Percentiles rank a stretch among this genome's conserved stretches.
These are phyloP conservation scores for Mentha longifolia DNA, from an alignment of 257 asterid species.

Conservation along the genomic window DNA sequence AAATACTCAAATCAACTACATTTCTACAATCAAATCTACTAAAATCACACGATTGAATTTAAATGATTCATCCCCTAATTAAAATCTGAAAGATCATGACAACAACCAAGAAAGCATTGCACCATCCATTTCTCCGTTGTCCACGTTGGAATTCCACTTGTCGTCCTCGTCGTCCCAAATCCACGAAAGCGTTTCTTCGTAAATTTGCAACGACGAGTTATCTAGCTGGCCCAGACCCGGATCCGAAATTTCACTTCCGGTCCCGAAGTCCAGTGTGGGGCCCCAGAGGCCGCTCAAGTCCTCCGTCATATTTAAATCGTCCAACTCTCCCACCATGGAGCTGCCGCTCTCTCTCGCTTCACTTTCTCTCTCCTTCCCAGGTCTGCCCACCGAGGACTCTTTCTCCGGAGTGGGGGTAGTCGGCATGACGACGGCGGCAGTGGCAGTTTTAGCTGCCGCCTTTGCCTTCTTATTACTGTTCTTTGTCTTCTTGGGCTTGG, in stretches of 20 bases:
- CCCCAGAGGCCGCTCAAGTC: conserved; percentile 37
- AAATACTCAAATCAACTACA: no score
- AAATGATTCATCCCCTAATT: no score
- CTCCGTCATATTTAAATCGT: conserved; percentile 34
- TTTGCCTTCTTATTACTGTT: background rate
- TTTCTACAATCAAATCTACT: background rate
- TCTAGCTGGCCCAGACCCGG: background rate
- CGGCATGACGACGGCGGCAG: conserved; percentile 41
- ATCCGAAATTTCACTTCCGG: background rate
- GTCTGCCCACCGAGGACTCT: background rate
- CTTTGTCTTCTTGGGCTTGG: conserved; percentile 31
- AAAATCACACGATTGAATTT: background rate
- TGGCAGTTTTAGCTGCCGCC: background rate
- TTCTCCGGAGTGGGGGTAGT: conserved; percentile 49
- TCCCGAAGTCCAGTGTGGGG: background rate
- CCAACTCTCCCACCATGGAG: conserved; percentile 15
- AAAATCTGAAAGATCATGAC: conserved; percentile 22
- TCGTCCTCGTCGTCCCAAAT: conserved; percentile 40
- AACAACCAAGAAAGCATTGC: conserved; percentile 63
- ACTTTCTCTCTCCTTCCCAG: background rate
- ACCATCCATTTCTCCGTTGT: conserved; percentile 31
- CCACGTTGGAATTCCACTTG: conserved; percentile 5
- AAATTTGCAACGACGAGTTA: conserved; percentile 15
- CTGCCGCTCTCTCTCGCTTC: conserved; percentile 6
- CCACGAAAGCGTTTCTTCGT: conserved; percentile 41